Evolutionary conservation across 768 basidiomycete species (phyloP), one percentile per base, ranked within the genome.

Genomic region (Kwoniella bestiolae): DNA sequence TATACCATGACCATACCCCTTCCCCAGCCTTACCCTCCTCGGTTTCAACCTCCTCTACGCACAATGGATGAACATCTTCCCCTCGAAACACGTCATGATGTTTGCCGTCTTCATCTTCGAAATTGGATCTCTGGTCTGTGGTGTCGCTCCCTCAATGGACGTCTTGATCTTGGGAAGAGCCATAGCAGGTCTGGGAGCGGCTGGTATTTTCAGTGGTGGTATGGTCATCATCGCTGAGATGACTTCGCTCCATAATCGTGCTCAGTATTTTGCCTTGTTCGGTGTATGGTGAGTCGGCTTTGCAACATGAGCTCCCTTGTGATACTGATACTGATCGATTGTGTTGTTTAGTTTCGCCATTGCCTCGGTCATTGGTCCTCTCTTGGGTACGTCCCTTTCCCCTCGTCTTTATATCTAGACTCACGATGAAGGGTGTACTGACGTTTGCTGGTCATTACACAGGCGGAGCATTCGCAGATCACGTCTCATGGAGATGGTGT

Each of bases 301-400:
- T n/a, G n/a, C n/a, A n/a, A n/a, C n/a, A n/a, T n/a, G n/a, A n/a
- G n/a, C n/a, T n/a, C n/a, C n/a, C n/a, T n/a, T n/a, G n/a, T n/a
- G n/a, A n/a, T n/a, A n/a, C n/a, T n/a, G n/a, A n/a, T n/a, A n/a
- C n/a, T n/a, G n/a, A n/a, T n/a, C n/a, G n/a, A n/a, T n/a, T n/a
- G n/a, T n/a, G 46, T 18, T 34, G 14, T 60, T 41, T 49, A 76
- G 79, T 66, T 83, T 84, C 25, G 81, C 84, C 28, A 58, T 83
- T n/a, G 84, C 84, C n/a, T 75, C 82, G 7, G 82, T 85, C 38
- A 73, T 84, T 41, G 85, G 85, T 1, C 85, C 85, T 2, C 79
- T 85, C 12, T 66, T 86, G 4, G 85, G 85, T 6, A 85, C 3
- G 85, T 23, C 72, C 83, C 38, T 79, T 85, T 38, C 35, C 35